Conservation (phyloP, 2,329 filamentous ascomycete species). For the Pseudocercospora pini-densiflorae region DNA sequence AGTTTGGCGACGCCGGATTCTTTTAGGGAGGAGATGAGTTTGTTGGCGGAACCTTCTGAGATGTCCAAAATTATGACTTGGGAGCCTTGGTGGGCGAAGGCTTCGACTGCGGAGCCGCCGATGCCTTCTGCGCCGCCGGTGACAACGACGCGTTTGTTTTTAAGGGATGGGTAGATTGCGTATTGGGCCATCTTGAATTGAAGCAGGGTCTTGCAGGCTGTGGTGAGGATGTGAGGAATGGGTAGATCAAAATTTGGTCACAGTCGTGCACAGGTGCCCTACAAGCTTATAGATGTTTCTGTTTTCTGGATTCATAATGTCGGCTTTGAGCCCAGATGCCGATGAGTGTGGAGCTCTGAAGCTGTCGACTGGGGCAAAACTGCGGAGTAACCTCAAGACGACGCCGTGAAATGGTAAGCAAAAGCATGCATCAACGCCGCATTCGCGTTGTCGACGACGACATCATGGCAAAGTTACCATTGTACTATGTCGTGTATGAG, state of each 20-base stretch:
- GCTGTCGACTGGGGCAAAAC: slow-evolving; percentile 3
- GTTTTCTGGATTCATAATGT: slow-evolving; percentile 2
- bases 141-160: slow-evolving; percentile 63
- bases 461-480: not conserved
- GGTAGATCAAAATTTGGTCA: not conserved
- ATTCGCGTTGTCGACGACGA: slow-evolving; percentile 4
- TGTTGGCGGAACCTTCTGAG: slow-evolving; percentile 55
- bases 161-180: slow-evolving; percentile 46
- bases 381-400: slow-evolving; percentile 7
- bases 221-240: not conserved
- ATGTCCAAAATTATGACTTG: slow-evolving; percentile 66
- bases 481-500: not conserved
- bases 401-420: slow-evolving; percentile 5
- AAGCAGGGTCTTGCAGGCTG: not conserved
- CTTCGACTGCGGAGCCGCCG: slow-evolving; percentile 62
- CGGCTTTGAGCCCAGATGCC: slow-evolving; percentile 6
- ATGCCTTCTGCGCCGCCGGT: slow-evolving; percentile 70
- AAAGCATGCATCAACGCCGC: slow-evolving; percentile 7
- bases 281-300: not conserved
- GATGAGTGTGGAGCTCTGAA: slow-evolving; percentile 7
- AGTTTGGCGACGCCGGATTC: slow-evolving; percentile 10
- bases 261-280: not conserved
- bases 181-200: slow-evolving; percentile 20
- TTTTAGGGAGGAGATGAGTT: slow-evolving; percentile 49
- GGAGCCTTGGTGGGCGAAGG: slow-evolving; percentile 63